Conservation (phyloP, 805 yeast genomes). For the Sugiyamaella qingdaonensis region DNA sequence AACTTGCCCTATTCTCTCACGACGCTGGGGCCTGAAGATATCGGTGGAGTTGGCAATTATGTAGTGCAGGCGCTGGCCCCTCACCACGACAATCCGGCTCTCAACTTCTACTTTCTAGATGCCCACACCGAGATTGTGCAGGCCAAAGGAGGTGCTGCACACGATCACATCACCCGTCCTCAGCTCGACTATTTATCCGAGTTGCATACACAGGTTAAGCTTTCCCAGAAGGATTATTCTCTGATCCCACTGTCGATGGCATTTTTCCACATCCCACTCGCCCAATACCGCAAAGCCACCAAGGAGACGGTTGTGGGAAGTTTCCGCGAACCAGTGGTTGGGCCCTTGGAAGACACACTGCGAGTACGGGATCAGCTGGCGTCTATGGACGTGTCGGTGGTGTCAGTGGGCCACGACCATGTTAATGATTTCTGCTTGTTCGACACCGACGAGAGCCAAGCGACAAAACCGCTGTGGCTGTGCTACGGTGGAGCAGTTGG, state of each 20-base stretch:
- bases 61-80: conserved; percentile 48
- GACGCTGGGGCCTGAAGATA: conserved; percentile 55
- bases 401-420: conserved; percentile 92
- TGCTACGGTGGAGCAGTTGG: conserved; percentile 95
- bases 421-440: conserved; percentile 84
- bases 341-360: conserved; percentile 61
- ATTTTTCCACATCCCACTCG: conserved; percentile 90
- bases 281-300: conserved; percentile 61
- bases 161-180: conserved; percentile 75
- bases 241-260: conserved; percentile 68
- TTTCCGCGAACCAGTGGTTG: conserved; percentile 68
- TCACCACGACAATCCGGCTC: conserved; percentile 37
- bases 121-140: conserved; percentile 57
- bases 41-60: conserved; percentile 85
- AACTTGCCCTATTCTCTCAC: conserved; percentile 67
- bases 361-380: conserved; percentile 58
- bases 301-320: conserved; percentile 51
- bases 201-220: conserved; percentile 30
- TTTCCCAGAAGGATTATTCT: conserved; percentile 34
- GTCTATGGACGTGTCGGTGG: conserved; percentile 66
- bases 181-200: conserved; percentile 58
- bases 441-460: conserved; percentile 37
- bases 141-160: conserved; percentile 53
- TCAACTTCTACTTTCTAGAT: conserved; percentile 73
- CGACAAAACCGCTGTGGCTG: conserved; percentile 54